These are phyloP conservation scores for Pholiota molesta DNA, from an alignment of 768 basidiomycete species.

Conservation along the genomic window DNA sequence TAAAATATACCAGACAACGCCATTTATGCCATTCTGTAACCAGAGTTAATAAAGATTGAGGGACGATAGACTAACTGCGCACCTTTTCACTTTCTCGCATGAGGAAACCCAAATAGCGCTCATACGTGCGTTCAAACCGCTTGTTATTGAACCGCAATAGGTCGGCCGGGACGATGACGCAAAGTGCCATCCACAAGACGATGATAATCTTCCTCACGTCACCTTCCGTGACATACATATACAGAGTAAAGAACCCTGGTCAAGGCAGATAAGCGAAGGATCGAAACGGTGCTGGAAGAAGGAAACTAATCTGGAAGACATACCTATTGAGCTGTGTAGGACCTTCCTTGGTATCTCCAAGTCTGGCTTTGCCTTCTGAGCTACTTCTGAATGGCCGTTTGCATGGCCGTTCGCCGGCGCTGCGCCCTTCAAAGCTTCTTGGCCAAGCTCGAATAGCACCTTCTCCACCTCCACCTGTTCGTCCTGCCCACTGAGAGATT, in stretches of 20 bases:
- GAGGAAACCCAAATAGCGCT: constrained; percentile 72
- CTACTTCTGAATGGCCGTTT: constrained; percentile 13
- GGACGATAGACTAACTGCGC: constrained; percentile 16
- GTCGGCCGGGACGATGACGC: constrained; percentile 74
- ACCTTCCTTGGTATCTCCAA: constrained; percentile 92
- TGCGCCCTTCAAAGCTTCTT: constrained; percentile 20
- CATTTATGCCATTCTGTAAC: constrained; percentile 69
- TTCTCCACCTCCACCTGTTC: constrained; percentile 28
- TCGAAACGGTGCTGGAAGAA: neutral
- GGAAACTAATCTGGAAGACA: constrained; percentile 21
- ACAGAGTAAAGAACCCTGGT: constrained; percentile 45
- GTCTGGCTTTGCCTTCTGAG: constrained; percentile 51
- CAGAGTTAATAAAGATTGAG: constrained; percentile 1
- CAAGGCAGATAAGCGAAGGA: constrained; percentile 5
- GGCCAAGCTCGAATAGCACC: constrained; percentile 26
- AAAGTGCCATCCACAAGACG: constrained; percentile 66
- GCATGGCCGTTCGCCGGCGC: constrained; percentile 20
- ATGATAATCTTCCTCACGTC: constrained; percentile 66
- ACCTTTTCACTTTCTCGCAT: constrained; percentile 92
- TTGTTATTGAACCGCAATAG: constrained; percentile 69
- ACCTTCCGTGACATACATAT: constrained; percentile 50
- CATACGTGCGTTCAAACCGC: constrained; percentile 70
- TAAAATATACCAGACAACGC: constrained; percentile 89
- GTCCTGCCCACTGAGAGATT: constrained; percentile 27
- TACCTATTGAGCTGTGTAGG: constrained; percentile 88